A percentile compares a stretch with the other conserved stretches of the same genome.
Conservation (phyloP, 345 rosid species). For the Gossypium raimondii region DNA sequence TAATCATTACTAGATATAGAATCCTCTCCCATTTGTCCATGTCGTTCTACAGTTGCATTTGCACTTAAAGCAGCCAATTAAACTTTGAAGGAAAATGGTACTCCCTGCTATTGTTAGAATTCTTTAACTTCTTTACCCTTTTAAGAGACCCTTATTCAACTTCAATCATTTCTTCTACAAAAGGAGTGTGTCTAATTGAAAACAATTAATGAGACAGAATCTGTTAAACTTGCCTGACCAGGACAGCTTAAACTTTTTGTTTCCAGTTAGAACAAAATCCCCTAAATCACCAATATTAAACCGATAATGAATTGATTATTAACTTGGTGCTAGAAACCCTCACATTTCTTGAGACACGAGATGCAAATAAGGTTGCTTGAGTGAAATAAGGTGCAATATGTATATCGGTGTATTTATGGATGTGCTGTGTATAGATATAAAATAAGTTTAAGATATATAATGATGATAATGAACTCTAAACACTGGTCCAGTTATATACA, state of each 20-base stretch:
- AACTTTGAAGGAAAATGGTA: background rate
- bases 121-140: background rate
- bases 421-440: background rate
- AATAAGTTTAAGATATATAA: background rate
- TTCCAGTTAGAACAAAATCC: background rate
- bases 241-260: background rate
- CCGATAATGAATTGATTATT: background rate
- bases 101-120: background rate
- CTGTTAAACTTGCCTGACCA: background rate
- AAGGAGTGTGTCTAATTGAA: background rate
- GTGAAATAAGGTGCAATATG: background rate
- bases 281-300: background rate
- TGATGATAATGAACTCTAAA: background rate
- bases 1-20: background rate
- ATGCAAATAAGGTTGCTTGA: background rate
- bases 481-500: no score
- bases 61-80: background rate
- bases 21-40: background rate
- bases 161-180: background rate
- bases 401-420: background rate
- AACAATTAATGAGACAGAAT: background rate
- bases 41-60: background rate
- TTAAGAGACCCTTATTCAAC: background rate
- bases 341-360: background rate
- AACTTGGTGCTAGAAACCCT: background rate